phyloP scores from a whole-genome alignment of 1,139 yeast genomes.

The Ogataea hybrid region DNA sequence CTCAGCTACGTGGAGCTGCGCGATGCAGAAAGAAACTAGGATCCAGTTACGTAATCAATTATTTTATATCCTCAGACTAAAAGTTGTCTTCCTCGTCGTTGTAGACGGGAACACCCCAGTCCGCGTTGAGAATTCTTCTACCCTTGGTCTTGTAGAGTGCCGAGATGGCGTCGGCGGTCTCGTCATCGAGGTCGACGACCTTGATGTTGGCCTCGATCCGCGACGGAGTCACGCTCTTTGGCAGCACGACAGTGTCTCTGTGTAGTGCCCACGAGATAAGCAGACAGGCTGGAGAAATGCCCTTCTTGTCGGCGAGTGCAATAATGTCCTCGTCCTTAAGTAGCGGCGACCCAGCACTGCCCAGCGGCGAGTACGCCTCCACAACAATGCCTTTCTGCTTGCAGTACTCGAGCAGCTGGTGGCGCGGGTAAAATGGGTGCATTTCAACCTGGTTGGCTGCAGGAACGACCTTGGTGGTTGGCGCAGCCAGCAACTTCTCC shows the following conservation, averaged over 20 bases:
- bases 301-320: slow-evolving; percentile 53
- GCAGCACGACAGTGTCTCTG: slow-evolving; percentile 69
- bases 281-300: slow-evolving; percentile 55
- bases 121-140: slow-evolving; percentile 44
- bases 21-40: slow-evolving; percentile 32
- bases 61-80: too few species aligned
- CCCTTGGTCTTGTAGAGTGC: slow-evolving; percentile 46
- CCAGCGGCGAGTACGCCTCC: slow-evolving; percentile 80
- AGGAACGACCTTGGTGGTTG: slow-evolving; percentile 54
- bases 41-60: too few species aligned
- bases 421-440: slow-evolving; percentile 73
- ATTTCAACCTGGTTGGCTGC: slow-evolving; percentile 72
- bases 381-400: slow-evolving; percentile 52
- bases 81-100: slow-evolving; percentile 14
- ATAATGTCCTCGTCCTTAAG: slow-evolving; percentile 47
- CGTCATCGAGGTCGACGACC: slow-evolving; percentile 48
- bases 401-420: slow-evolving; percentile 53
- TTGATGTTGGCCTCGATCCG: slow-evolving; percentile 61
- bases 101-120: slow-evolving; percentile 34
- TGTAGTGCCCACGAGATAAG: slow-evolving; percentile 69
- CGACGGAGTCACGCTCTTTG: slow-evolving; percentile 61
- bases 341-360: slow-evolving; percentile 62
- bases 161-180: slow-evolving; percentile 37
- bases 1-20: slow-evolving; percentile 60
- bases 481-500: slow-evolving; percentile 48